phyloP scores from a whole-genome alignment of 345 rosid genomes.

The Jatropha curcas region DNA sequence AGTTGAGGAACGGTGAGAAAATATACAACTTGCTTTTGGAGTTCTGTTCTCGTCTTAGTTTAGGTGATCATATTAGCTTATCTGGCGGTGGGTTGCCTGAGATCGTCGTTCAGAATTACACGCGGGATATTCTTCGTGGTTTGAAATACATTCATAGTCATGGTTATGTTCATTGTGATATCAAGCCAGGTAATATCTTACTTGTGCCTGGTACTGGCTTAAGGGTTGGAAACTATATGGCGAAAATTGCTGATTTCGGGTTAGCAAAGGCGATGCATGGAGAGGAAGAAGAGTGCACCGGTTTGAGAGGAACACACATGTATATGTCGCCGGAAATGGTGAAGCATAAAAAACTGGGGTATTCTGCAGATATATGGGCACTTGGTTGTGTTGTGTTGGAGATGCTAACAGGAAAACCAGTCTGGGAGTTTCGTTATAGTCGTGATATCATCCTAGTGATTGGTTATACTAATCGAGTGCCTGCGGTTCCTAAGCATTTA shows the following conservation, averaged over 20 bases:
- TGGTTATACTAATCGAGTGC: not conserved
- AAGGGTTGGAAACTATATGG: not conserved
- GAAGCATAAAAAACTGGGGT: not conserved
- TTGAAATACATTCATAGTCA: not conserved
- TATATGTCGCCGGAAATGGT: constrained; percentile 15
- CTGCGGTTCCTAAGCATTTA: not conserved
- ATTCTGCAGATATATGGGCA: constrained; percentile 12
- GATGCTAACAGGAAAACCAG: constrained; percentile 4
- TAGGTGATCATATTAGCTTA: not conserved
- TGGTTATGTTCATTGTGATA: constrained; percentile 15
- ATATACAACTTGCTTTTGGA: not conserved
- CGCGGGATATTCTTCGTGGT: constrained; percentile 4
- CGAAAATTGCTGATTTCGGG: constrained; percentile 12
- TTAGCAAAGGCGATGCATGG: not conserved
- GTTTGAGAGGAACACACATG: not conserved
- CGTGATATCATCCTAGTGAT: not conserved
- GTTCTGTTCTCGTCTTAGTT: constrained; percentile 4
- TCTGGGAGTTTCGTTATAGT: not conserved
- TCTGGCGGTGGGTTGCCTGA: not conserved
- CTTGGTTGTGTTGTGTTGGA: constrained; percentile 10
- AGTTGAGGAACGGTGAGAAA: not conserved
- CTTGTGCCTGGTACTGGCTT: not conserved
- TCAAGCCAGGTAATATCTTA: constrained; percentile 16
- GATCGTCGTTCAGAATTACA: not conserved
- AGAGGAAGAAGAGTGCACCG: not conserved